phyloP scores from a whole-genome alignment of 305 asterid species.

The Plantago lanceolata region DNA sequence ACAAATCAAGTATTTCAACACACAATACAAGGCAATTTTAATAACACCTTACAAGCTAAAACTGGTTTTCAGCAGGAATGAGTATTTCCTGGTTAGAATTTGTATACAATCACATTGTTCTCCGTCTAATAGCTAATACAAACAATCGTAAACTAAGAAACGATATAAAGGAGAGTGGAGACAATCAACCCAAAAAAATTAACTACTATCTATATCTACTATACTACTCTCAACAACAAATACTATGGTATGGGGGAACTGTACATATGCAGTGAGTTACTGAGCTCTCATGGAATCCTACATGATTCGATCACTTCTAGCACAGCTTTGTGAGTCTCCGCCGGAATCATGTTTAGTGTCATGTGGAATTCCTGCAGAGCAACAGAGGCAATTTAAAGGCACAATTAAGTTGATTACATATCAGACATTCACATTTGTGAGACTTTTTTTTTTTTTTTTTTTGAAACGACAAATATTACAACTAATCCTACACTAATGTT shows the following conservation, averaged over 20 bases:
- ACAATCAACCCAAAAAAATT: conserved; percentile 16
- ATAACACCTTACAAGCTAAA: conserved; percentile 6
- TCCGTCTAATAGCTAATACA: conserved; percentile 3
- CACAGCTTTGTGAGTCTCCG: conserved; percentile 67
- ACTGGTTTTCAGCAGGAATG: background rate
- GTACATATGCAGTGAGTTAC: conserved; percentile 11
- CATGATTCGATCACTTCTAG: conserved; percentile 93
- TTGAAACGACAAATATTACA: too few species aligned
- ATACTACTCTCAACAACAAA: conserved; percentile 10
- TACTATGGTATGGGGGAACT: conserved; percentile 1
- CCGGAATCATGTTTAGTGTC: conserved; percentile 72
- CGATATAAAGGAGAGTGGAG: background rate
- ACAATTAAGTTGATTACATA: too few species aligned
- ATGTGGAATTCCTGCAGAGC: conserved; percentile 65
- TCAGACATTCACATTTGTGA: background rate
- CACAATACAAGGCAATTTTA: background rate
- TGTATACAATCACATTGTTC: conserved; percentile 13
- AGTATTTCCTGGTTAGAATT: conserved; percentile 2
- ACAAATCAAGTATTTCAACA: background rate
- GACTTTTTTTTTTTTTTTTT: too few species aligned
- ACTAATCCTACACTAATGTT: too few species aligned
- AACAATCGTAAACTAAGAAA: conserved; percentile 2
- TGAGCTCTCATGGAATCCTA: conserved; percentile 45
- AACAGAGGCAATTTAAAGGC: background rate
- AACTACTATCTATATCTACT: conserved; percentile 10